A percentile compares a stretch with the other conserved stretches of the same genome.
Conservation (phyloP, 1,284 basidiomycete genomes). For the Ganoderma multipileum region DNA sequence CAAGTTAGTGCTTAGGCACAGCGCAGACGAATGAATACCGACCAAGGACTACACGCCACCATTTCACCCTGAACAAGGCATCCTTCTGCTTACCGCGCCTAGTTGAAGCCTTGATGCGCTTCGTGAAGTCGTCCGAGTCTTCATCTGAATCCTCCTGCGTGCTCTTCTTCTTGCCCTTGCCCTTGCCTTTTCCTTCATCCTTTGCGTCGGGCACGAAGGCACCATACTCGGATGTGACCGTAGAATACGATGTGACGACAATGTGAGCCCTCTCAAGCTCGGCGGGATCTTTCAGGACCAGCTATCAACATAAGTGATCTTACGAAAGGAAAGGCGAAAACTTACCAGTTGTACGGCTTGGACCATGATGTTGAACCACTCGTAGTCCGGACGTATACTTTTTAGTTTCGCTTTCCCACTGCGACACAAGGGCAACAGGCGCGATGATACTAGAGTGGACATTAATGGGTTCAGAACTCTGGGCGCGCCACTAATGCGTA, state of each 20-base stretch:
- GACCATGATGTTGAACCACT: conserved; percentile 86
- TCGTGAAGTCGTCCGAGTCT: conserved; percentile 48
- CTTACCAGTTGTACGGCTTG: conserved; percentile 71
- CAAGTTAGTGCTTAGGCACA: conserved; percentile 9
- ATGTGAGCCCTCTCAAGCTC: conserved; percentile 73
- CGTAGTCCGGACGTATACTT: conserved; percentile 78
- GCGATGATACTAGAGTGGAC: conserved; percentile 69
- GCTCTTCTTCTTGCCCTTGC: conserved; percentile 49
- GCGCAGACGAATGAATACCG: conserved; percentile 24
- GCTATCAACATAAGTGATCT: neutral
- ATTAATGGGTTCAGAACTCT: conserved; percentile 9
- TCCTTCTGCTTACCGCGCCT: conserved; percentile 56
- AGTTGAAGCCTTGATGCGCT: conserved; percentile 47
- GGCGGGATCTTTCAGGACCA: conserved; percentile 56
- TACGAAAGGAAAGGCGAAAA: neutral
- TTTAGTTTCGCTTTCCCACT: conserved; percentile 90
- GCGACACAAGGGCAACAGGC: conserved; percentile 85
- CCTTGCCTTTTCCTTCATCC: conserved; percentile 50
- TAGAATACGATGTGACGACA: conserved; percentile 87
- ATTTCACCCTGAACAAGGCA: conserved; percentile 83
- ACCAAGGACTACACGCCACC: conserved; percentile 90
- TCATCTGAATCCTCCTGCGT: conserved; percentile 42
- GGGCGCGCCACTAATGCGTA: neutral
- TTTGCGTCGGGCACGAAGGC: conserved; percentile 54
- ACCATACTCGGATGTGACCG: conserved; percentile 77